Base-by-base conservation (phyloP, 1,284 basidiomycete genomes). In the Sporisorium exsertum region DNA sequence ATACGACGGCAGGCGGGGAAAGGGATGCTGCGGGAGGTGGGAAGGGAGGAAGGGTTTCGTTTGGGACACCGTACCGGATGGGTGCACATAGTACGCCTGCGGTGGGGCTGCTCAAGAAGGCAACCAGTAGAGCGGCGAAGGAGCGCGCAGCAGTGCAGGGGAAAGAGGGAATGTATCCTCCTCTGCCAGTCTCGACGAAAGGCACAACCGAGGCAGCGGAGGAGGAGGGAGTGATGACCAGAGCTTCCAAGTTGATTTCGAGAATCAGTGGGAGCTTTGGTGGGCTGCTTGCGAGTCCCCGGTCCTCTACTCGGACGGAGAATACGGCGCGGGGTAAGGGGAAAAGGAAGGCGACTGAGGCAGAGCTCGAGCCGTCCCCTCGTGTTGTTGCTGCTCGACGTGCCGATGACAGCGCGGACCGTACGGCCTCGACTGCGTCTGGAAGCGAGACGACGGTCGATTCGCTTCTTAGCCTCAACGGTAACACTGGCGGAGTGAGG, bases 71-170 rank as follows among this genome's bases (percentile, higher is more conserved):
- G 1, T 77, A 70, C 24, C 32, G 75, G 1, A 73, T 51, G 42
- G 71, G 75, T 18, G 64, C 67, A 35, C 75, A 77, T 47, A 73
- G 71, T 24, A 77, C 75, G 22, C 75, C 75, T 24, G 65, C 65
- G 8, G 62, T 43, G 2, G 63, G 62, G 0, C 29, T 69, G 56
- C 46, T 61, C 12, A 67, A 61, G 26, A 59, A 47, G 18, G 63
- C 69, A 5, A 72, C 69, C 0, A 40, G 51, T 16, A 24, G 58
- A 16, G 63, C 68, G 3, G 58, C 60, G 0, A 29, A 46, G 16
- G 40, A 60, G 13, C 33, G 35, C 7, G 46, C 51, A 4, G 27
- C 43, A 5, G 20, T 18, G 43, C 47, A 52, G 42, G 33, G 29
- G 22, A 42, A 59, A 22, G 47, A 57, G 29, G 35, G 33, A 4